These are phyloP conservation scores for Cyberlindnera petersonii DNA, from an alignment of 805 yeast genomes.

Conservation along the genomic window DNA sequence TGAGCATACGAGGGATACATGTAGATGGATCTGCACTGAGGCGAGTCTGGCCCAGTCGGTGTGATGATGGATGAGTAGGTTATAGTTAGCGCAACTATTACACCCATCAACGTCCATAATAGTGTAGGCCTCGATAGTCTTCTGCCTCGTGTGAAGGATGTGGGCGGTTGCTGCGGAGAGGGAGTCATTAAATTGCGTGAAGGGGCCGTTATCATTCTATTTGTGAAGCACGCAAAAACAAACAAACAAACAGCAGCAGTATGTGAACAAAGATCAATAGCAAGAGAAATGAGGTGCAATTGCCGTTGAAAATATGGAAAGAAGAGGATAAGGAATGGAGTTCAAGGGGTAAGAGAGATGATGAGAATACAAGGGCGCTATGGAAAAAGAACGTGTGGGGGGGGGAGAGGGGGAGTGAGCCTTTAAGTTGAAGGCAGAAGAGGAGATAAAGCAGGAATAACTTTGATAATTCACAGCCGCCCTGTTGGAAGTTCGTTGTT, in stretches of 20 bases:
- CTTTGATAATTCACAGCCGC: too few species aligned
- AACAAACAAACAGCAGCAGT: not conserved
- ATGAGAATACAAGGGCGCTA: too few species aligned
- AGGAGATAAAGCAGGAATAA: too few species aligned
- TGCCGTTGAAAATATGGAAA: too few species aligned
- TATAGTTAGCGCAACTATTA: slow-evolving; percentile 4
- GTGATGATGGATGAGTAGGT: slow-evolving; percentile 3
- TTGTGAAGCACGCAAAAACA: not conserved
- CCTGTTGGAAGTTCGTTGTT: too few species aligned
- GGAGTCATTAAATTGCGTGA: slow-evolving; percentile 2
- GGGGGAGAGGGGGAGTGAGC: too few species aligned
- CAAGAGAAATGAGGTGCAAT: too few species aligned
- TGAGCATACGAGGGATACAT: slow-evolving; percentile 86
- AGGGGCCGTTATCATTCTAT: not conserved
- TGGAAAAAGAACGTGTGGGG: too few species aligned
- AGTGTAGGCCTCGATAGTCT: not conserved
- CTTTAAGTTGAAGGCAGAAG: too few species aligned
- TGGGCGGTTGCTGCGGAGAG: not conserved
- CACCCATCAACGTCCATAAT: slow-evolving; percentile 4
- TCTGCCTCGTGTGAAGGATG: not conserved
- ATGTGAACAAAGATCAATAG: too few species aligned
- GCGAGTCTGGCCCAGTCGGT: slow-evolving; percentile 41
- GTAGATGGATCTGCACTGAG: slow-evolving; percentile 61
- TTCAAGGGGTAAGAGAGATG: too few species aligned
- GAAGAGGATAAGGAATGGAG: too few species aligned